Percentiles rank a stretch among this genome's conserved stretches.
Conservation (phyloP, 805 yeast genomes). For the Candida jianshihensis region DNA sequence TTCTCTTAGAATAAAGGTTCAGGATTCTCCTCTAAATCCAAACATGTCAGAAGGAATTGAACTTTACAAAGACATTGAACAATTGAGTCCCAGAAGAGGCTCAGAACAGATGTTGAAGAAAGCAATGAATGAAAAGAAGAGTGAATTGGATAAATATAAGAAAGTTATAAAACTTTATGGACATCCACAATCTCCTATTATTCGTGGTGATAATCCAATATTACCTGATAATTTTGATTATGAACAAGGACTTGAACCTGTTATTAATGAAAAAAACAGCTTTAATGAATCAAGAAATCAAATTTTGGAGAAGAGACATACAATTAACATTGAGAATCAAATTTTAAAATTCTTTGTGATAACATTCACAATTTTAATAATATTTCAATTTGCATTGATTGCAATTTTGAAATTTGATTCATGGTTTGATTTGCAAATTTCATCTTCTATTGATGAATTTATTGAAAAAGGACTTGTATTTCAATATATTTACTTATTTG, state of each 20-base stretch:
- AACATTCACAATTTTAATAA: slow-evolving; percentile 9
- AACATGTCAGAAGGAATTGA: no score
- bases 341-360: slow-evolving; percentile 13
- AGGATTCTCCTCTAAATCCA: no score
- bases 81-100: slow-evolving; percentile 1
- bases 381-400: slow-evolving; percentile 13
- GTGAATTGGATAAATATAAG: slow-evolving; percentile 11
- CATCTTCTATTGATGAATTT: no score
- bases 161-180: slow-evolving; percentile 12
- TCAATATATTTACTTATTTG: slow-evolving; percentile 8
- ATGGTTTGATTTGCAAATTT: slow-evolving; percentile 8
- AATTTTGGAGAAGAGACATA: slow-evolving; percentile 11
- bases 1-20: no score
- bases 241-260: background rate
- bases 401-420: slow-evolving; percentile 13
- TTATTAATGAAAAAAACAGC: background rate
- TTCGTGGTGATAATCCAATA: slow-evolving; percentile 4
- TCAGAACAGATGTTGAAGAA: slow-evolving; percentile 8
- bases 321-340: slow-evolving; percentile 12
- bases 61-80: no score
- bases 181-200: slow-evolving; percentile 7
- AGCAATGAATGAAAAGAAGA: slow-evolving; percentile 9
- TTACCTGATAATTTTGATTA: background rate
- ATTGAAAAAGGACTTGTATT: slow-evolving; percentile 8
- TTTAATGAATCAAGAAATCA: slow-evolving; percentile 6